Conservation (phyloP, 2,329 filamentous ascomycete species). For the Capronia americana region DNA sequence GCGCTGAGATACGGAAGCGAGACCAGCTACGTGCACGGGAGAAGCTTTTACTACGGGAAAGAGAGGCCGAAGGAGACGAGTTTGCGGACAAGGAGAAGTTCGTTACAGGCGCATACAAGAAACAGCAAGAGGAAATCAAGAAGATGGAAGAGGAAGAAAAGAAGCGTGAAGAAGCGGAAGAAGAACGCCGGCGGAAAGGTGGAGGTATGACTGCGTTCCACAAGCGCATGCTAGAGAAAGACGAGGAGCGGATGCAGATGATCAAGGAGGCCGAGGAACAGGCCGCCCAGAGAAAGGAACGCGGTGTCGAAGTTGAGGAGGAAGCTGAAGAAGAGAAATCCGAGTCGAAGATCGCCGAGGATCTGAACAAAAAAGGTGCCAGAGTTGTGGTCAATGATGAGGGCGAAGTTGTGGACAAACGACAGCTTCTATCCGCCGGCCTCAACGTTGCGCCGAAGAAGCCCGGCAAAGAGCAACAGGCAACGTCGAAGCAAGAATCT, state of each 20-base stretch:
- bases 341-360: conserved; percentile 62
- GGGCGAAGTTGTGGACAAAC: conserved; percentile 68
- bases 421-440: conserved; percentile 66
- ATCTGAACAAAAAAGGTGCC: conserved; percentile 59
- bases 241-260: conserved; percentile 63
- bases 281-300: conserved; percentile 43
- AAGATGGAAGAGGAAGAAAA: conserved; percentile 65
- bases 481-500: conserved; percentile 19
- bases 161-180: conserved; percentile 60
- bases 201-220: conserved; percentile 65
- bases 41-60: conserved; percentile 65
- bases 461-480: conserved; percentile 33
- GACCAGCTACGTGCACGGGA: conserved; percentile 68
- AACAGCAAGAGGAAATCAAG: conserved; percentile 66
- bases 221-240: conserved; percentile 63
- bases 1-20: conserved; percentile 67
- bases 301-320: conserved; percentile 44
- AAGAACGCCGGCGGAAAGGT: conserved; percentile 55
- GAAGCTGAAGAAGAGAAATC: conserved; percentile 49
- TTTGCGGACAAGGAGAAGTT: conserved; percentile 72
- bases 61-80: conserved; percentile 70
- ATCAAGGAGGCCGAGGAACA: conserved; percentile 60
- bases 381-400: conserved; percentile 67
- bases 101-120: conserved; percentile 69
- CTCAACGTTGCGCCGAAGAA: conserved; percentile 66